Base-by-base conservation (phyloP, 805 yeast species). In the Myxozyma geophila region DNA sequence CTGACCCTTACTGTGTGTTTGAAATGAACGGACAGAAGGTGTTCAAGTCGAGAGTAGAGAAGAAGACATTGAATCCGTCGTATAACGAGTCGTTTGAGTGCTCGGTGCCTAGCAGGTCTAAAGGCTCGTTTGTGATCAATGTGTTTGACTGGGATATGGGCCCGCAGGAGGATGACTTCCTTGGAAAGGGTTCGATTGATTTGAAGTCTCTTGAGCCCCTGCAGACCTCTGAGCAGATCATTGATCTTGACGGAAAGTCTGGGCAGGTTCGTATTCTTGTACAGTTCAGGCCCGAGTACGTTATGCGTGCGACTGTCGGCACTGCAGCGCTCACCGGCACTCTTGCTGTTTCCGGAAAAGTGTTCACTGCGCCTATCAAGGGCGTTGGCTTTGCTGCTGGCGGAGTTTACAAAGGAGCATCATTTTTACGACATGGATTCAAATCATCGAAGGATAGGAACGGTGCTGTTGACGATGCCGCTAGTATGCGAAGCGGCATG, bases 121-220 rank as follows among this genome's bases (percentile, higher is more conserved):
- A 85, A 71, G 85, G 89, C 10, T 74, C 75, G 2, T 74, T 92
- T 57, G 79, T 78, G 61, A 80, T 90, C 60, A 83, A 81, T 61
- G 84, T 89, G 15, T 81, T 74, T 72, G 99, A 95, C 74, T 93
- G 98, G 97, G 99, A 95, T 76, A 85, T 93, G 68, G 97, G 97
- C 69, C 86, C 90, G 52, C 91, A 87, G 63, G 84, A 83, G 64
- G 93, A 95, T 76, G 99, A 95, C 75, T 79, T 81, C 67, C 80
- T 95, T 60, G 96, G 98, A 61, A 79, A 78, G 39, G 89, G 86
- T 9, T 70, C 73, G 23, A 74, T 92, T 60, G 81, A 83, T 10
- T 77, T 93, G 62, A 74, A 83, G 0, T 83, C 84, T 13, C 78
- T 92, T 19, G 85, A 86, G 67, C 89, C 92, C 3, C 80, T 82